Evolutionary conservation across 2,329 filamentous ascomycete genomes (phyloP).

Genomic region (Gaeumannomyces tritici): DNA sequence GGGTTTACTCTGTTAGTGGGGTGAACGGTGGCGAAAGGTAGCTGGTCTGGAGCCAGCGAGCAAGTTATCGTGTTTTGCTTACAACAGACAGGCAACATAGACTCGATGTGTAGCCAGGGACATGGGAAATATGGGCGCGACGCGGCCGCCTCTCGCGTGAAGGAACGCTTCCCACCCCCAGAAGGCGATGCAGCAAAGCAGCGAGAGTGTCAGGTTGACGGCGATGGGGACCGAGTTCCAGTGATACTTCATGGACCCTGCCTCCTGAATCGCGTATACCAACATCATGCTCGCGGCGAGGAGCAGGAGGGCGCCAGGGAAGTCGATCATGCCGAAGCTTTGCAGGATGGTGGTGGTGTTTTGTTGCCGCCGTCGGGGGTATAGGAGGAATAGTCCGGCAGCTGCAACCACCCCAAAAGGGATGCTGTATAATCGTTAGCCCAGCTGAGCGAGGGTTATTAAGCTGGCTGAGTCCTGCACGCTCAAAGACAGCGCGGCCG

Average conservation of each 20-base stretch:
- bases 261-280: slow-evolving; percentile 48
- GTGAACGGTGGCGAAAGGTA: neutral
- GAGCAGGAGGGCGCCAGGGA: slow-evolving; percentile 25
- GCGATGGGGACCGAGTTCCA: slow-evolving; percentile 46
- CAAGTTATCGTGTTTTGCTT: neutral
- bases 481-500: too few relatives aligned
- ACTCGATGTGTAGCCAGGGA: slow-evolving; percentile 36
- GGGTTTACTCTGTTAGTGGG: neutral
- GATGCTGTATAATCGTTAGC: slow-evolving; percentile 24
- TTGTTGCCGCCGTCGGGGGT: slow-evolving; percentile 8
- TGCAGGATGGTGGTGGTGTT: neutral
- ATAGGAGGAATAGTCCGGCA: slow-evolving; percentile 30
- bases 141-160: slow-evolving; percentile 22
- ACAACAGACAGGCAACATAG: slow-evolving; percentile 42
- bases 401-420: slow-evolving; percentile 38
- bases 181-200: slow-evolving; percentile 37
- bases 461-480: too few relatives aligned
- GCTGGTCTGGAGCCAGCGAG: neutral
- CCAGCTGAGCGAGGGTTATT: neutral
- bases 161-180: slow-evolving; percentile 40
- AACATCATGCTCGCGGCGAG: slow-evolving; percentile 42
- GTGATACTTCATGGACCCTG: slow-evolving; percentile 37
- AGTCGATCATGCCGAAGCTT: slow-evolving; percentile 9
- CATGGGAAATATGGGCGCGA: slow-evolving; percentile 47
- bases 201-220: slow-evolving; percentile 34